Percentiles rank a stretch among this genome's conserved stretches.
These are phyloP conservation scores for Ascochyta fabae DNA, from an alignment of 2,329 filamentous ascomycete species.

Conservation along the genomic window DNA sequence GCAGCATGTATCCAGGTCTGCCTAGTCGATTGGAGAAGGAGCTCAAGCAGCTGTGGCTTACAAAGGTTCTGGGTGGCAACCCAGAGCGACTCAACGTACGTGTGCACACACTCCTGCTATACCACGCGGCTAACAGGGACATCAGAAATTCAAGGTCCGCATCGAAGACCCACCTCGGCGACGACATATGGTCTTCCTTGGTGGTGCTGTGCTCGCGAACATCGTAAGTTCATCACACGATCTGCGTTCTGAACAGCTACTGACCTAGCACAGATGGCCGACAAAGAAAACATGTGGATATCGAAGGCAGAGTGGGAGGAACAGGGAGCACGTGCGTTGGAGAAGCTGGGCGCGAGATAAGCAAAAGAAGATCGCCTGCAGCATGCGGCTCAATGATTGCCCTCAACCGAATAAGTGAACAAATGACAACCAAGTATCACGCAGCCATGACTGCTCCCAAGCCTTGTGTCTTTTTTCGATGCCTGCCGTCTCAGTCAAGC, in stretches of 20 bases:
- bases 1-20: constrained; percentile 98
- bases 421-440: constrained; percentile 17
- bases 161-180: constrained; percentile 97
- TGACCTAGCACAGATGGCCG: constrained; percentile 73
- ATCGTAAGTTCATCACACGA: constrained; percentile 63
- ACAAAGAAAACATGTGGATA: constrained; percentile 99
- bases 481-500: background rate
- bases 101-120: constrained; percentile 16
- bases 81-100: constrained; percentile 82
- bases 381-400: constrained; percentile 9
- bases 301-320: constrained; percentile 97
- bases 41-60: constrained; percentile 97
- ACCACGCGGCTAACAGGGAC: constrained; percentile 26
- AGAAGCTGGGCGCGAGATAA: constrained; percentile 90
- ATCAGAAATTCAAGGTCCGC: constrained; percentile 95
- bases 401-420: constrained; percentile 17
- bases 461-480: background rate
- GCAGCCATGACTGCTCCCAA: constrained; percentile 5
- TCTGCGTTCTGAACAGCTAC: background rate
- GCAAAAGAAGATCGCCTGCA: constrained; percentile 16
- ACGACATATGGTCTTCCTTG: constrained; percentile 99
- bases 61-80: constrained; percentile 85
- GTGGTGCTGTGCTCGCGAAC: constrained; percentile 94
- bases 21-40: constrained; percentile 97
- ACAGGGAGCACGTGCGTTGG: constrained; percentile 80